These are phyloP conservation scores for Lotmaria passim DNA, from an alignment of 208 protist genomes.

Conservation along the genomic window DNA sequence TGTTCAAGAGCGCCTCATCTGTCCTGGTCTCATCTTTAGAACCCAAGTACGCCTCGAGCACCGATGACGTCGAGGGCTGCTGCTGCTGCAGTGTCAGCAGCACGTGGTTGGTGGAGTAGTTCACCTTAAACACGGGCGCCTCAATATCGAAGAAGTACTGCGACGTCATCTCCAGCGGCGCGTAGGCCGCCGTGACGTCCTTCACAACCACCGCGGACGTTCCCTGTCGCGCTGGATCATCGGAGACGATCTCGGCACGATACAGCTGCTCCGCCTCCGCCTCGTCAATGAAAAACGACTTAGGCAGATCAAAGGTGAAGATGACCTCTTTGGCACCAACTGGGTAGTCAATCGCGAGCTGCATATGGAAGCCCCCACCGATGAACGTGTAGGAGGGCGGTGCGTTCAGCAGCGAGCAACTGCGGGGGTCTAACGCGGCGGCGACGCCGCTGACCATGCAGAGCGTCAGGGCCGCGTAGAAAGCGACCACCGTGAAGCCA, in stretches of 20 bases:
- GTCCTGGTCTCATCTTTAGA: not conserved
- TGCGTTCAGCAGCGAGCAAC: constrained; percentile 9
- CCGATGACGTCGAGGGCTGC: constrained; percentile 5
- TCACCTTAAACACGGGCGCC: constrained; percentile 71
- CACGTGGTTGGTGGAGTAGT: constrained; percentile 57
- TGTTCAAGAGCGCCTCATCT: not conserved
- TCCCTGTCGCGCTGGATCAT: not conserved
- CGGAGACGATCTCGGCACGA: constrained; percentile 24
- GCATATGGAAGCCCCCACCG: constrained; percentile 81
- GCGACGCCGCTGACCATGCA: not conserved
- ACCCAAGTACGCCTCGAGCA: constrained; percentile 18
- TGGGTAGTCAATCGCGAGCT: constrained; percentile 70
- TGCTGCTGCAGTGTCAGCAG: constrained; percentile 30
- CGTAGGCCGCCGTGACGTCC: constrained; percentile 46
- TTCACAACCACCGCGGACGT: constrained; percentile 4
- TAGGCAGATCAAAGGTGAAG: constrained; percentile 54
- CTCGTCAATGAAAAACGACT: constrained; percentile 75
- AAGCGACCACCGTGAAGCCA: not conserved
- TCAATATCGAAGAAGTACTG: constrained; percentile 81
- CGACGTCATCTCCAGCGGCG: constrained; percentile 43
- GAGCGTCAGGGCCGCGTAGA: not conserved
- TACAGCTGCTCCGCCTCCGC: constrained; percentile 75
- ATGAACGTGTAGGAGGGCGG: constrained; percentile 33
- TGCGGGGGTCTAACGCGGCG: constrained; percentile 7
- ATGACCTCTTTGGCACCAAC: constrained; percentile 21